phyloP scores from a whole-genome alignment of 805 yeast species.

The Myxozyma kluyveri region DNA sequence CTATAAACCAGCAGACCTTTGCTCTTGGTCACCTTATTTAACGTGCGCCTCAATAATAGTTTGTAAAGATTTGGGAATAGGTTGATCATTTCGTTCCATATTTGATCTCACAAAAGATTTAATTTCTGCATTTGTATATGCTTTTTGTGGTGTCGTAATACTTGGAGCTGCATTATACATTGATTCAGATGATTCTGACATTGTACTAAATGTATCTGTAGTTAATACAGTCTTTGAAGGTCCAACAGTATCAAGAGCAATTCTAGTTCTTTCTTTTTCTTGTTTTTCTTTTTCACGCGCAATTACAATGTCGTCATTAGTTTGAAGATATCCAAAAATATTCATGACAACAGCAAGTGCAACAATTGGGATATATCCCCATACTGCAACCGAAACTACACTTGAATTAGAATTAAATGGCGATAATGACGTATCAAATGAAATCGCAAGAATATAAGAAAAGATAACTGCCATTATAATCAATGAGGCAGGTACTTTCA shows the following conservation, averaged over 20 bases:
- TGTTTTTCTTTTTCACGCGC: slow-evolving; percentile 22
- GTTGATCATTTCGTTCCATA: not conserved
- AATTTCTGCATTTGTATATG: slow-evolving; percentile 23
- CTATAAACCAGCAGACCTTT: too few relatives aligned
- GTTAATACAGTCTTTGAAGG: too few relatives aligned
- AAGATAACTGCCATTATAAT: slow-evolving; percentile 21
- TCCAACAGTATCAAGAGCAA: slow-evolving; percentile 17
- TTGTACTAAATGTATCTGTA: too few relatives aligned
- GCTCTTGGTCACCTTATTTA: too few relatives aligned
- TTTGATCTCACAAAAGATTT: slow-evolving; percentile 17
- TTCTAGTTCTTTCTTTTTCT: slow-evolving; percentile 13
- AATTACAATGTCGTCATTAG: slow-evolving; percentile 33
- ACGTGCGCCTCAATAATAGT: not conserved
- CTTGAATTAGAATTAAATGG: slow-evolving; percentile 32
- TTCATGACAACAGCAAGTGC: slow-evolving; percentile 31
- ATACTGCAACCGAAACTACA: slow-evolving; percentile 28
- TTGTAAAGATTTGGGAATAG: too few relatives aligned
- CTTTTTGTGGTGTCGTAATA: slow-evolving; percentile 7
- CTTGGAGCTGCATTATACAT: too few relatives aligned
- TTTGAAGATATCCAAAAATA: slow-evolving; percentile 28
- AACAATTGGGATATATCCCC: slow-evolving; percentile 34
- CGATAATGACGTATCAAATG: slow-evolving; percentile 23
- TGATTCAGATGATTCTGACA: too few relatives aligned
- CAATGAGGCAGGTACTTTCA: slow-evolving; percentile 23
- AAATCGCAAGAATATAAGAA: slow-evolving; percentile 25